Conservation (phyloP, 129 eudicot genomes). For the Lactuca sativa region DNA sequence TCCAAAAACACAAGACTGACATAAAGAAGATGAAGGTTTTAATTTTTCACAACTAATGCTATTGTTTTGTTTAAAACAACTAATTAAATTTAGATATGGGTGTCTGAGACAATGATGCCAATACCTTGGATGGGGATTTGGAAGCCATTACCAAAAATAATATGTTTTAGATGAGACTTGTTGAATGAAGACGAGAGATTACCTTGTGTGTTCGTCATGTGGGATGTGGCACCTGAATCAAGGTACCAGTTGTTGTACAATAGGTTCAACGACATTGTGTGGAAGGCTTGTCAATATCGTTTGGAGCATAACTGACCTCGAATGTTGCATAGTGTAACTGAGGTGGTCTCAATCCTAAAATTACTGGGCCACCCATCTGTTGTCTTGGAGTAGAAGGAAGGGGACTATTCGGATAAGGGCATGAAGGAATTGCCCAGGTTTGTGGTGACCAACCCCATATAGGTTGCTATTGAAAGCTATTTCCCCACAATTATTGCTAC, state of each 20-base stretch:
- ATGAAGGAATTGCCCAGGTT: too few relatives aligned
- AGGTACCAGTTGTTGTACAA: background rate
- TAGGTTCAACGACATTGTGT: background rate
- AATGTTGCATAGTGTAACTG: too few relatives aligned
- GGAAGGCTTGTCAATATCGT: background rate
- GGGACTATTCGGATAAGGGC: too few relatives aligned
- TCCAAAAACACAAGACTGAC: conserved; percentile 1
- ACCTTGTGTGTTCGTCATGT: background rate
- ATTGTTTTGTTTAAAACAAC: background rate
- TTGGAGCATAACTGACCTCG: background rate
- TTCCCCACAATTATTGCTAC: too few relatives aligned
- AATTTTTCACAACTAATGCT: background rate
- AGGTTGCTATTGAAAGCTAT: too few relatives aligned
- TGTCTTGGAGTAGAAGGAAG: too few relatives aligned
- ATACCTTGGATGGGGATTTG: background rate
- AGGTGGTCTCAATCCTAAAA: too few relatives aligned
- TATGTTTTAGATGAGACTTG: background rate
- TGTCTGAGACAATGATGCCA: background rate
- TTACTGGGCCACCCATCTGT: too few relatives aligned
- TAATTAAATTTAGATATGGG: background rate
- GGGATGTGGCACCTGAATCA: background rate
- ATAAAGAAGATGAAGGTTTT: background rate
- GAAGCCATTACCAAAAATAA: background rate
- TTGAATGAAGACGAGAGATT: conserved; percentile 6
- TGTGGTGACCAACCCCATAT: too few relatives aligned